Percentiles rank a stretch among this genome's conserved stretches.
Evolutionary conservation across 2,329 filamentous ascomycete genomes (phyloP).

Genomic region (Pseudocercospora vitis): DNA sequence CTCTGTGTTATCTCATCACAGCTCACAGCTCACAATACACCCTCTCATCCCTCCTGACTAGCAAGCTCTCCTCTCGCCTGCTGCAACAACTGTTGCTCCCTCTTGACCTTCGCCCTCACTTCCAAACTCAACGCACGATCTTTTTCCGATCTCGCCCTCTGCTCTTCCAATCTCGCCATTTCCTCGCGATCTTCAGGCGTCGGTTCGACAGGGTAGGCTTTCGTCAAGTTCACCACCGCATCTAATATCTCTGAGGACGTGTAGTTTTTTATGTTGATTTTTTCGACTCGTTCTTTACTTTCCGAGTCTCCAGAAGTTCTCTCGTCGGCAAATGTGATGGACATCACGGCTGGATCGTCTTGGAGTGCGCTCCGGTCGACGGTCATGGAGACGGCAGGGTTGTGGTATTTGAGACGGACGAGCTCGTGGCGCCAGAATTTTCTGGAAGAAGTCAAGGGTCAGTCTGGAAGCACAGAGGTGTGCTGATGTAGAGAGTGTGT

Average conservation of each 20-base stretch:
- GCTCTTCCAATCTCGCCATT: constrained; percentile 59
- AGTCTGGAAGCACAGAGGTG: constrained; percentile 35
- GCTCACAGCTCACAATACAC: background rate
- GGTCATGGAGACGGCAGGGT: constrained; percentile 80
- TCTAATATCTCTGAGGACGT: constrained; percentile 63
- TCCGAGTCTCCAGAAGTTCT: no score
- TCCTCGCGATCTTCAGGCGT: constrained; percentile 61
- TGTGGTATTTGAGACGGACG: constrained; percentile 89
- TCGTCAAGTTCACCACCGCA: constrained; percentile 62
- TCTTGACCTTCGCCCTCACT: constrained; percentile 58
- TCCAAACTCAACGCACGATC: constrained; percentile 58
- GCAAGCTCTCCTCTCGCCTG: constrained; percentile 53
- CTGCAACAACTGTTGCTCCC: constrained; percentile 60
- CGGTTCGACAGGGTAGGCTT: constrained; percentile 58
- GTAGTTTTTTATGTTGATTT: constrained; percentile 61
- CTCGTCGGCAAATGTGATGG: constrained; percentile 61
- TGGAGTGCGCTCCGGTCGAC: constrained; percentile 67
- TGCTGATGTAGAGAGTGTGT: constrained; percentile 6
- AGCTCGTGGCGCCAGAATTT: constrained; percentile 87
- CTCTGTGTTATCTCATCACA: background rate
- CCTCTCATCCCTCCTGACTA: constrained; percentile 18
- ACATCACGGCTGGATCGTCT: constrained; percentile 59
- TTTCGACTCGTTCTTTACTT: constrained; percentile 40
- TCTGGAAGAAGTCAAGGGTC: constrained; percentile 49
- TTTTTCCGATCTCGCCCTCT: constrained; percentile 51